Percentiles rank a stretch among this genome's conserved stretches.
Evolutionary conservation across 441 rosid genomes (phyloP).

Genomic region (Gossypium laxum): DNA sequence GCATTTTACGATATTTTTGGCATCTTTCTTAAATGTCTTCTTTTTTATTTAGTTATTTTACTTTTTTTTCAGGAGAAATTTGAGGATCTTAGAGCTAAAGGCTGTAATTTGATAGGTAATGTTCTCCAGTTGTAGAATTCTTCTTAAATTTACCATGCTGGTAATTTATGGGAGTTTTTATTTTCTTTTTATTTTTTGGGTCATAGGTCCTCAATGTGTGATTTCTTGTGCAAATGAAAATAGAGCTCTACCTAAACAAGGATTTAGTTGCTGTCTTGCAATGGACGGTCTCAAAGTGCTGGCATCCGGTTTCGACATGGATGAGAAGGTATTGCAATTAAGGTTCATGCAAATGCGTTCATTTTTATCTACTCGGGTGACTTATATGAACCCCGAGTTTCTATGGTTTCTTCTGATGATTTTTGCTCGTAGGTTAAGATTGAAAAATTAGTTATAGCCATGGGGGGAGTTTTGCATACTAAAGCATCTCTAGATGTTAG

Average conservation of each 20-base stretch:
- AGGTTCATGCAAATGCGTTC: neutral
- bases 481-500: constrained; percentile 66
- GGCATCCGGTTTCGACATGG: constrained; percentile 74
- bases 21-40: neutral
- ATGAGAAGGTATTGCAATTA: constrained; percentile 59
- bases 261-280: constrained; percentile 86
- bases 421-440: constrained; percentile 52
- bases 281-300: constrained; percentile 88
- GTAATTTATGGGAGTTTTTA: neutral
- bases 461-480: constrained; percentile 68
- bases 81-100: constrained; percentile 69
- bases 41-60: neutral
- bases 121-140: neutral
- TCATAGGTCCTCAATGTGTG: constrained; percentile 82
- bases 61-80: constrained; percentile 70
- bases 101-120: constrained; percentile 75
- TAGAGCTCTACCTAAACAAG: constrained; percentile 57
- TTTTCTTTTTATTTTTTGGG: constrained; percentile 13
- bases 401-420: constrained; percentile 19
- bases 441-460: constrained; percentile 61
- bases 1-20: neutral
- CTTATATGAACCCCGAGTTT: neutral
- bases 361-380: neutral
- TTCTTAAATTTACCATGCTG: neutral
- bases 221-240: constrained; percentile 83